A percentile compares a stretch with the other conserved stretches of the same genome.
Evolutionary conservation across 345 rosid genomes (phyloP).

Genomic region (Lepidium didymum): DNA sequence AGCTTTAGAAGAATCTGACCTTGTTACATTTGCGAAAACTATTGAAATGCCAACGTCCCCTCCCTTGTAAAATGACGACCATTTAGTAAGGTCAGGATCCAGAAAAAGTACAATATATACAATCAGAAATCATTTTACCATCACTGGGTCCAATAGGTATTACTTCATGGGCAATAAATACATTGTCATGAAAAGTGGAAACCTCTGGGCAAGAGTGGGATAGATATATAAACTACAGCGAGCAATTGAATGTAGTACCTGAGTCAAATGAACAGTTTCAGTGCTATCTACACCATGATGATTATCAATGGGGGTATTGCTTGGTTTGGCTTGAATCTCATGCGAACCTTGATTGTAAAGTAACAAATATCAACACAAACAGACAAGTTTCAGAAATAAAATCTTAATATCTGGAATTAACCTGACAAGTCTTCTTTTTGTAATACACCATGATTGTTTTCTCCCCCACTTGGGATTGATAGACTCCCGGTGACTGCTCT

Average conservation of each 20-base stretch:
- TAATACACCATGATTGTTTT: conserved; percentile 32
- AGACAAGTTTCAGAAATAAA: background rate
- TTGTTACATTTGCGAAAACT: conserved; percentile 30
- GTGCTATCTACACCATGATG: conserved; percentile 23
- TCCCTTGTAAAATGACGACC: conserved; percentile 33
- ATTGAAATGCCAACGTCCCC: conserved; percentile 32
- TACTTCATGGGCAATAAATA: background rate
- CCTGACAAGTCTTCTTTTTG: conserved; percentile 41
- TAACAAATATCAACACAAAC: background rate
- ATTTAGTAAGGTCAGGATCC: background rate
- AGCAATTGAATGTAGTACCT: conserved; percentile 38
- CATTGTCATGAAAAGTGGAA: background rate
- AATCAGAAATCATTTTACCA: background rate
- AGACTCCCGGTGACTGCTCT: conserved; percentile 28
- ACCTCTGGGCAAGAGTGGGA: background rate
- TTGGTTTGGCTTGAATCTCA: conserved; percentile 33
- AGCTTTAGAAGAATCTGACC: conserved; percentile 27
- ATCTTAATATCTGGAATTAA: conserved; percentile 11
- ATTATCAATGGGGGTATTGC: conserved; percentile 15
- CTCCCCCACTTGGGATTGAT: conserved; percentile 37
- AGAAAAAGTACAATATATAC: background rate
- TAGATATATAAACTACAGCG: background rate
- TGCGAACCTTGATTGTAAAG: conserved; percentile 35
- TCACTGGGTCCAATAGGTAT: background rate
- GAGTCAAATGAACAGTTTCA: conserved; percentile 35